Conservation (phyloP, 2,329 filamentous ascomycete species). For the Clonostachys sp. region DNA sequence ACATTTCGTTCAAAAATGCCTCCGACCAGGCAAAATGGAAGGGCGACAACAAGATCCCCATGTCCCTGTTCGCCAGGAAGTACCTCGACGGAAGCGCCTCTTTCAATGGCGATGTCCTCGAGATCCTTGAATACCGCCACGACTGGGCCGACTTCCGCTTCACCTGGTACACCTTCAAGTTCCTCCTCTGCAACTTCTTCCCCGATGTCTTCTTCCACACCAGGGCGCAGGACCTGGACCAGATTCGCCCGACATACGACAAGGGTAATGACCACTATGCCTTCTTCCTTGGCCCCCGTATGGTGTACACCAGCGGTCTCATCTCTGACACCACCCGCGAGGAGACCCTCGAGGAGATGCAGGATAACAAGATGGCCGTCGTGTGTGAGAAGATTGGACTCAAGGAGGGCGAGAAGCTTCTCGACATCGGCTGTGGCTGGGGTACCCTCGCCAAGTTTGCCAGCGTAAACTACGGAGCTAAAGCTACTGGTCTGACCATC, state of each 20-base stretch:
- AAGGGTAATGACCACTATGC: slow-evolving; percentile 97
- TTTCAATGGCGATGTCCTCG: slow-evolving; percentile 89
- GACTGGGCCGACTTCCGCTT: slow-evolving; percentile 96
- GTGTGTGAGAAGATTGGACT: slow-evolving; percentile 95
- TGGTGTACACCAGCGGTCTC: slow-evolving; percentile 97
- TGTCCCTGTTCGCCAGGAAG: slow-evolving; percentile 96
- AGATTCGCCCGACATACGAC: slow-evolving; percentile 97
- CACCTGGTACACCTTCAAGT: slow-evolving; percentile 83
- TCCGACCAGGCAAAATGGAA: slow-evolving; percentile 61
- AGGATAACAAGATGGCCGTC: slow-evolving; percentile 94
- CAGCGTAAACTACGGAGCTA: slow-evolving; percentile 83
- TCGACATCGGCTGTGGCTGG: slow-evolving; percentile 98
- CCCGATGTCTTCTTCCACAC: slow-evolving; percentile 92
- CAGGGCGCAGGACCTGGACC: slow-evolving; percentile 76
- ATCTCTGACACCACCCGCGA: slow-evolving; percentile 85
- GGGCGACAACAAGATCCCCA: slow-evolving; percentile 76
- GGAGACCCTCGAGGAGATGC: slow-evolving; percentile 88
- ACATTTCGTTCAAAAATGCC: slow-evolving; percentile 74
- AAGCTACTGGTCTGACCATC: slow-evolving; percentile 85
- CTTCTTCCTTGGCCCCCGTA: slow-evolving; percentile 97
- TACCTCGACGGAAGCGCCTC: slow-evolving; percentile 95
- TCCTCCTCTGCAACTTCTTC: slow-evolving; percentile 74
- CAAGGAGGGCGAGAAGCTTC: slow-evolving; percentile 73
- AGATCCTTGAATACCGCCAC: slow-evolving; percentile 88
- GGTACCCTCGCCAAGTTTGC: slow-evolving; percentile 90